Evolutionary conservation across 345 rosid species (phyloP), one percentile per base, ranked within the genome.

Genomic region (Mercurialis annua): DNA sequence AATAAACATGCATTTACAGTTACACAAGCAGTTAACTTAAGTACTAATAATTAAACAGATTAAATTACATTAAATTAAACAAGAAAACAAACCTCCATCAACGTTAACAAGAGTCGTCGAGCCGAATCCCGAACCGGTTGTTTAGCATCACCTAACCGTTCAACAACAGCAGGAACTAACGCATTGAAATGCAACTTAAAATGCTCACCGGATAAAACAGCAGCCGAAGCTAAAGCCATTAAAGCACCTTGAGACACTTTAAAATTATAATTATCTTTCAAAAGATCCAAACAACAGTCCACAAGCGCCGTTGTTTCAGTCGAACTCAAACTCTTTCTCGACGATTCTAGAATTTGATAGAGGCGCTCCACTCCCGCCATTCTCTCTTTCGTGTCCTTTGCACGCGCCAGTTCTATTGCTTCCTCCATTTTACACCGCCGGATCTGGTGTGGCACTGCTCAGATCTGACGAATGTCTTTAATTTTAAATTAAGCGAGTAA

Each of bases 281-380:
- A 86, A 72, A 94, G 99, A 94, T 94, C 98, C 84, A 92, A 63
- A 76, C 99, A 94, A 69, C 87, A 89, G 64, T 94, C 99, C 18
- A 94, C 96, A 1, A 94, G 88, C 49, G 93, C 76, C 27, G 92
- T 85, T 63, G 88, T 87, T 70, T 94, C 99, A 26, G 98, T 42
- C 11, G 88, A 72, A 62, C 80, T 80, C 62, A 94, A 81, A 67
- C 93, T 82, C 85, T 80, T 87, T 61, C 93, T 69, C 62, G 90
- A 86, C 71, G 92, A 89, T 81, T 94, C 99, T 0, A 94, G 93
- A 38, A 84, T 90, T 75, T 92, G 89, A 79, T 88, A 88, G 11
- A 94, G 86, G 17, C 96, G 81, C 81, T 94, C 99, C 48, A 94
- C 98, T 23, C 92, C 99, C 3, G 99, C 99, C 99, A 94, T 94